phyloP scores from a whole-genome alignment of 176 grass and related monocot species.

The Eleusine indica region DNA sequence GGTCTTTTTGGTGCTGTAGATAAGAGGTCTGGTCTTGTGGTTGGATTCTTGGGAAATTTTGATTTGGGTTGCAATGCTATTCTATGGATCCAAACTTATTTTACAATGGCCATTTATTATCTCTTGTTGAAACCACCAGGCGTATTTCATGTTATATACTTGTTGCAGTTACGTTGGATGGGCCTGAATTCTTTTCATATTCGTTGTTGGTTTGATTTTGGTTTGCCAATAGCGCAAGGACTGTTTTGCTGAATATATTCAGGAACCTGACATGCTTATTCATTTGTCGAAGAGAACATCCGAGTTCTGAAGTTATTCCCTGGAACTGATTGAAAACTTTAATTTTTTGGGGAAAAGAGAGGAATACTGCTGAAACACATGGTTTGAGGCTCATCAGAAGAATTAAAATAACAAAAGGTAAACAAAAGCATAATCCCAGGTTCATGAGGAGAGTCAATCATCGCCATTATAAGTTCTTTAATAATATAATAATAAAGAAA shows the following conservation, averaged over 20 bases:
- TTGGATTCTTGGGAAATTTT: constrained; percentile 47
- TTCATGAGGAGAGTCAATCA: background rate
- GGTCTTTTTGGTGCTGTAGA: constrained; percentile 1
- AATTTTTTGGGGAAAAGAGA: background rate
- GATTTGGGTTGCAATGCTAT: constrained; percentile 24
- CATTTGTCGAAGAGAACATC: background rate
- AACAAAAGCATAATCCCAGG: background rate
- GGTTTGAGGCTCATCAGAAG: too few relatives aligned
- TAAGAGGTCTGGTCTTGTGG: constrained; percentile 10
- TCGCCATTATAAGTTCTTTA: too few relatives aligned
- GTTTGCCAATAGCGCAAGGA: background rate
- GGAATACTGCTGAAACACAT: background rate
- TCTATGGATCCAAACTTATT: constrained; percentile 33
- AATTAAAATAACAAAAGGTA: background rate
- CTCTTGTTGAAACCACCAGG: background rate
- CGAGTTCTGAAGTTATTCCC: background rate
- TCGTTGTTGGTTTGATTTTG: background rate
- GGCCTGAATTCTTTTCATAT: background rate
- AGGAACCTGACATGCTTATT: background rate
- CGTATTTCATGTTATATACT: background rate
- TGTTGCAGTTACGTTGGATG: background rate
- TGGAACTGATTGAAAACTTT: background rate
- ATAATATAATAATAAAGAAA: too few relatives aligned
- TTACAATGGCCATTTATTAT: background rate
- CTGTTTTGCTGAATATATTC: background rate